phyloP scores from a whole-genome alignment of 2,329 filamentous ascomycete genomes.

The Xylariaceae sp. region DNA sequence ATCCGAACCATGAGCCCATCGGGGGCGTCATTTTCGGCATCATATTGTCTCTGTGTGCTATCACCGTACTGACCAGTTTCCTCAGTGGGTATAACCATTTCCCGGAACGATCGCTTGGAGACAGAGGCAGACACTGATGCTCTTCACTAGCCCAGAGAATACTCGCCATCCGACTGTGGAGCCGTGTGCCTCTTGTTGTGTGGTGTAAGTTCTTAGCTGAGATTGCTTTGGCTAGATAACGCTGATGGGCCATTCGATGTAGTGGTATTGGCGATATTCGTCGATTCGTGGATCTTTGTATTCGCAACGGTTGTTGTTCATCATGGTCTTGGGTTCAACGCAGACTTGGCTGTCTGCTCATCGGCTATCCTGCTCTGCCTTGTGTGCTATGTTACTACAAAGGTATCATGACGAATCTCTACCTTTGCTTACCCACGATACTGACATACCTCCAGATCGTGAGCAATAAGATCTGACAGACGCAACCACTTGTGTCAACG shows the following conservation, averaged over 20 bases:
- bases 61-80: conserved; percentile 15
- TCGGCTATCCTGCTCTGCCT: conserved; percentile 58
- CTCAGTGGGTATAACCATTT: conserved; percentile 8
- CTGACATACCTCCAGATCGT: background rate
- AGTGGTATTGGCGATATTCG: conserved; percentile 59
- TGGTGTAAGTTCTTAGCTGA: conserved; percentile 33
- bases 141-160: conserved; percentile 31
- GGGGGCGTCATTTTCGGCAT: conserved; percentile 8
- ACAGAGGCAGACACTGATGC: no score
- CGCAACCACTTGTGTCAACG: no score
- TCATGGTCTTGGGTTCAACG: conserved; percentile 53
- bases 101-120: no score
- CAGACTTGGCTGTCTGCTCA: conserved; percentile 46
- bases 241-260: background rate
- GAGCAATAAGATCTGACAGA: no score
- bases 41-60: no score
- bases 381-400: conserved; percentile 58
- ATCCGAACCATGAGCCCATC: conserved; percentile 3
- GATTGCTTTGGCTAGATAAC: conserved; percentile 1
- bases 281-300: conserved; percentile 57
- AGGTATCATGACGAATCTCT: conserved; percentile 45
- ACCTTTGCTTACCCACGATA: no score
- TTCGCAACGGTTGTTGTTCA: conserved; percentile 53
- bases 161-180: conserved; percentile 34
- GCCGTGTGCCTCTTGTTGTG: conserved; percentile 35